Evolutionary conservation across 2,329 filamentous ascomycete species (phyloP), one percentile per base, ranked within the genome.

Genomic region (Thielaviopsis cerberus): DNA sequence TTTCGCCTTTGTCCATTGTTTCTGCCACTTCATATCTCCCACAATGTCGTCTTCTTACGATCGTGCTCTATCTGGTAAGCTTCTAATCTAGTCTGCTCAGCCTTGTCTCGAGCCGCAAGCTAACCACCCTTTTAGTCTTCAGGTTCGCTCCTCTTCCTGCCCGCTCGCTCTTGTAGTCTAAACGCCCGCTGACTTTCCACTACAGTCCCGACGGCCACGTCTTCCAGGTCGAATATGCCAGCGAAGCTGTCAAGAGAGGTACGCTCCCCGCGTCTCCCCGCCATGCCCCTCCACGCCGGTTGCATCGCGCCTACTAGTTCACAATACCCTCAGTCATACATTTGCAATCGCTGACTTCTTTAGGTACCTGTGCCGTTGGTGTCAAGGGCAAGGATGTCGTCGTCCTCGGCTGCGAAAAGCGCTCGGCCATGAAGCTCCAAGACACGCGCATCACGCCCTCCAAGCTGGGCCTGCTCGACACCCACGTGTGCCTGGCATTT

Each of bases 161-260:
- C 20, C 51, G 17, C 50, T 20, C 52, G 51, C 20, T 69, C n/a
- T n/a, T n/a, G n/a, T n/a, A 96, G 91, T 98, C 67, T 6, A 34
- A 34, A 4, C 20, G 10, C 26, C 30, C 63, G 65, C 75, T 82
- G 71, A 84, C 69, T 45, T n/a, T 53, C 24, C 22, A 11, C 51
- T 53, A 22, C 69, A 97, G 91, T 81, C 92, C 92, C 68, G 92
- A 98, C 75, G 92, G 92, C 73, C 92, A 98, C 77, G 92, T 98
- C 67, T 98, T 98, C 76, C 92, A 98, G 74, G 92, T 98, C 68
- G 92, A 98, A 79, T 98, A 98, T 80, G 92, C 92, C 59, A 86
- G 94, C 65, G 92, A 98, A 76, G 92, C 92, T 65, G 92, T 98
- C 65, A 98, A 98, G 79, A 77, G 92, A 88, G 92, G 91, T 92